These are phyloP conservation scores for Sphaerulina vaccinii DNA, from an alignment of 2,329 filamentous ascomycete genomes.

Conservation along the genomic window DNA sequence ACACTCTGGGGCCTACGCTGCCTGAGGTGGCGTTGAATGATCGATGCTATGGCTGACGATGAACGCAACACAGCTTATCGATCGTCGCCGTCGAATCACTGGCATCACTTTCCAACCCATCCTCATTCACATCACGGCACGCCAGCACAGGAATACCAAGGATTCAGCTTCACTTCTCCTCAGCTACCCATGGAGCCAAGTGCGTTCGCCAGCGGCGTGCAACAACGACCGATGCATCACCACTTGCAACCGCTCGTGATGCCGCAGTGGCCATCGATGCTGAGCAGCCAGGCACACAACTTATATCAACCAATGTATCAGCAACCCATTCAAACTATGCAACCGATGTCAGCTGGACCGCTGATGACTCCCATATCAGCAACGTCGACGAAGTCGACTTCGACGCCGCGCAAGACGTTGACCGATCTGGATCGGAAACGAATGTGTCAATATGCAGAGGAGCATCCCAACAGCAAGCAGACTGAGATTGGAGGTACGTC, in stretches of 20 bases:
- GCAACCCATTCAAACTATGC: slow-evolving; percentile 50
- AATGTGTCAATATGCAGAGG: slow-evolving; percentile 93
- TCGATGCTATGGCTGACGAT: slow-evolving; percentile 35
- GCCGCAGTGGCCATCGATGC: slow-evolving; percentile 79
- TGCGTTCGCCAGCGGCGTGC: slow-evolving; percentile 56
- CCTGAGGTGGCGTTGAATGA: slow-evolving; percentile 6
- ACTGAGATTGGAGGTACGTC: slow-evolving; percentile 84
- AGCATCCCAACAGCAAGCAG: slow-evolving; percentile 88
- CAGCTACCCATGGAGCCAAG: slow-evolving; percentile 59
- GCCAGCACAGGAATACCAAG: slow-evolving; percentile 67
- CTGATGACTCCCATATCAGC: slow-evolving; percentile 54
- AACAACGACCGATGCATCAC: slow-evolving; percentile 51
- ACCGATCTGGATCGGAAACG: slow-evolving; percentile 85
- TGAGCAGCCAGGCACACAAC: slow-evolving; percentile 63
- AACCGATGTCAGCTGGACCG: slow-evolving; percentile 49
- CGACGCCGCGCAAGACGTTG: slow-evolving; percentile 64
- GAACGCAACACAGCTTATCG: slow-evolving; percentile 31
- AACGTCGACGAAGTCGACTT: slow-evolving; percentile 44
- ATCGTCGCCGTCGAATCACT: slow-evolving; percentile 31
- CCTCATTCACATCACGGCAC: slow-evolving; percentile 64
- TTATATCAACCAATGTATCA: slow-evolving; percentile 63
- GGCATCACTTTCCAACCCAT: slow-evolving; percentile 38
- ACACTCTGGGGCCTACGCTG: neutral
- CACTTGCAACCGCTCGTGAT: slow-evolving; percentile 71
- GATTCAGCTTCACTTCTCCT: slow-evolving; percentile 62